Percentiles rank a stretch among this genome's conserved stretches.
phyloP scores from a whole-genome alignment of 108 stramenopile genomes.

The Pseudonitzschia delicatissima region DNA sequence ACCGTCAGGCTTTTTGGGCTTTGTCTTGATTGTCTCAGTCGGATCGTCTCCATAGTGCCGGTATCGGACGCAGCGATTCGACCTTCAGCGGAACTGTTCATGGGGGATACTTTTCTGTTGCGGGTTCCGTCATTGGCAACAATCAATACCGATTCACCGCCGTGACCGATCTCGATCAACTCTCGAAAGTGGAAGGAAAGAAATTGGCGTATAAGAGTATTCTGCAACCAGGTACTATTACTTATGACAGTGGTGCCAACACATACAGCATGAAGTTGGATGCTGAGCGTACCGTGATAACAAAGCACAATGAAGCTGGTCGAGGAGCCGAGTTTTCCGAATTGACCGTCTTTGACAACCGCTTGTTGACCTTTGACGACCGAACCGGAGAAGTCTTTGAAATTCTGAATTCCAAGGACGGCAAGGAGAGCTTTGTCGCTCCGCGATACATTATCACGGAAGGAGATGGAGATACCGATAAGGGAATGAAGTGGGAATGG shows the following conservation, averaged over 20 bases:
- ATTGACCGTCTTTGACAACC: constrained; percentile 78
- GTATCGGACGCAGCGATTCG: constrained; percentile 12
- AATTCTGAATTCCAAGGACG: constrained; percentile 64
- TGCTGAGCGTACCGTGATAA: constrained; percentile 51
- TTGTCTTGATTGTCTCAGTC: constrained; percentile 40
- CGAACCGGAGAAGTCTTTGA: constrained; percentile 97
- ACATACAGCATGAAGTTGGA: constrained; percentile 47
- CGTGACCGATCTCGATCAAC: constrained; percentile 86
- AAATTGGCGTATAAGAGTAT: constrained; percentile 70
- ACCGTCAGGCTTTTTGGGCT: constrained; percentile 33
- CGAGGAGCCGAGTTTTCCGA: constrained; percentile 93
- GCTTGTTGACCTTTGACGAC: constrained; percentile 90
- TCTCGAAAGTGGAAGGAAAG: constrained; percentile 52
- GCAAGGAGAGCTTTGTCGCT: constrained; percentile 66
- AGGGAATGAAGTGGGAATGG: constrained; percentile 97
- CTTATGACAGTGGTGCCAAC: constrained; percentile 50
- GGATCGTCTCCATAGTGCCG: constrained; percentile 27
- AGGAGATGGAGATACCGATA: constrained; percentile 91
- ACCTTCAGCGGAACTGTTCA: constrained; percentile 67
- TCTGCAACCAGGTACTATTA: constrained; percentile 65
- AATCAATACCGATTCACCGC: constrained; percentile 75
- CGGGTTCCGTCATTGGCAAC: constrained; percentile 42
- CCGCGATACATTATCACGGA: constrained; percentile 91
- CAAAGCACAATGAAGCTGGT: constrained; percentile 93
- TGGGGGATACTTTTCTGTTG: constrained; percentile 64